Evolutionary conservation across 345 rosid genomes (phyloP), one percentile per base, ranked within the genome.

Genomic region (rapeseed (Brassica napus)): DNA sequence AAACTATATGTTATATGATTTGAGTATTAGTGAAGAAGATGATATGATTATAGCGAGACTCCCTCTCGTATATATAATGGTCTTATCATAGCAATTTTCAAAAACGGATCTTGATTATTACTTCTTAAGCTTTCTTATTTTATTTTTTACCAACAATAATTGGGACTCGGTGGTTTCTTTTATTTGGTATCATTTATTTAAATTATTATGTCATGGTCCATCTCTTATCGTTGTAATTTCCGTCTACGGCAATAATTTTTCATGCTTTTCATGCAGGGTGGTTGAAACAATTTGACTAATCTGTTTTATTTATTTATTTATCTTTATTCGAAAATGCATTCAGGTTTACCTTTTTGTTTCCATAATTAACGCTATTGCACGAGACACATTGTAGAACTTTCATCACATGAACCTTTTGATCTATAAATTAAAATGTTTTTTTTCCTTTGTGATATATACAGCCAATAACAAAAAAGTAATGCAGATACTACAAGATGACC

Each of bases 1-100:
- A 73, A 67, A 24, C 32, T 31, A 23, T 66, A 11, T 21, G 67
- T 12, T 23, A 62, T 4, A 24, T 52, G 52, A 31, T 9, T 9
- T 65, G 39, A 34, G 26, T 66, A 15, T 67, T 62, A 68, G 49
- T 34, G 65, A 72, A 62, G 75, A 79, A 28, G 74, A 24, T 79
- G 78, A 74, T 73, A 68, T 52, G 82, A 57, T 69, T 58, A 32
- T 64, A 44, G n/a, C 1, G 65, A 65, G 80, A 11, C 69, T 71
- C 55, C 31, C 24, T 15, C 42, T 71, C 18, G 64, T 81, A 39
- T 81, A 81, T 81, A 81, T 81, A 81, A 70, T 80, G 73, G 78
- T 32, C 31, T 31, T 66, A 37, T 7, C 65, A 8, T n/a, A 34
- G 59, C 6, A 0, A 32, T 60, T 65, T 14, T 6, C 30, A 59